Evolutionary conservation across 2,329 filamentous ascomycete genomes (phyloP), one percentile per base, ranked within the genome.

Genomic region (Xylaria hypoxylon): DNA sequence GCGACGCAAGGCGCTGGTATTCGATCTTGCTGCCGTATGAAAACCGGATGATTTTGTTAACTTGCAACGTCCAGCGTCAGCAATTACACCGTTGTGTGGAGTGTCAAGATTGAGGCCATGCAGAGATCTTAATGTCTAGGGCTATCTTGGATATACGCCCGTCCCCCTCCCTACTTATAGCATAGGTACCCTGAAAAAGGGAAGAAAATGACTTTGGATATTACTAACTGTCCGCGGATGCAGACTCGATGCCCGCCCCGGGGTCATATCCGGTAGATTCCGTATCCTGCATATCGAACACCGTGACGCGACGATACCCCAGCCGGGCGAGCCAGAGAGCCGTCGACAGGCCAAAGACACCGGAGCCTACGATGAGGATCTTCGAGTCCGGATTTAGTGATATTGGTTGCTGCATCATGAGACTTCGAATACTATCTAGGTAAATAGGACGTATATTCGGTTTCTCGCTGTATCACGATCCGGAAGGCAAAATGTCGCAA

Each of bases 221-320:
- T 2, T n/a, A 61, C 62, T 60, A 0, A 65, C 62, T 73, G 62
- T 83, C 81, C 13, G 74, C 75, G 3, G 74, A 77, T 0, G 74
- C 75, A 4, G 74, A 74, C 63, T 76, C 74, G 33, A 79, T 79
- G 24, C 83, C 83, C 0, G 74, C 65, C 1, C 75, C 68, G 59
- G 81, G 81, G 6, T 79, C 79, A 58, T 85, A 85, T 0, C 71
- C 72, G 0, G 76, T 75, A 38, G 79, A 61, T 13, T 81, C 77
- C 38, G 83, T 77, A 19, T 80, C 75, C 69, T 85, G 81, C 67
- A 79, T 79, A 70, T 87, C 84, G 38, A 86, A 77, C 11, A 86
- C 78, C 8, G 79, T 84, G 28, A 86, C 77, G 65, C 82, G 77
- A 5, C 22, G 76, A 71, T 85, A 86, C 3, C 84, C 84, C 11